phyloP scores from a whole-genome alignment of 2,329 filamentous ascomycete genomes.

The Phyllosticta citribraziliensis region DNA sequence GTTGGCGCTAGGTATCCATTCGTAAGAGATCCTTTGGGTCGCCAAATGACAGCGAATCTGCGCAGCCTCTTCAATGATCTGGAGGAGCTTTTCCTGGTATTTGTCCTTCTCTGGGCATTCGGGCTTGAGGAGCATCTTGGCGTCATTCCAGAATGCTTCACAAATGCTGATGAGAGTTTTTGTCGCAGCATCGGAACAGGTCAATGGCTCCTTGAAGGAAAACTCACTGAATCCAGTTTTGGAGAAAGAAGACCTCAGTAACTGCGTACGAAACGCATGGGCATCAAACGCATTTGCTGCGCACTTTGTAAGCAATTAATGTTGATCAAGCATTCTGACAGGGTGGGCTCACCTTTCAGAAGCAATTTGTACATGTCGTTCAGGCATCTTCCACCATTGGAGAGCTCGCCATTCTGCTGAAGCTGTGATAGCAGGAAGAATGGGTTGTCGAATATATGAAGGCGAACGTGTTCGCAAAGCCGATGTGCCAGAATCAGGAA shows the following conservation, averaged over 20 bases:
- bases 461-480: neutral
- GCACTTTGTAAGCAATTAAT: too few relatives aligned
- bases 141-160: too few relatives aligned
- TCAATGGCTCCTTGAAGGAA: too few relatives aligned
- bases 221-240: neutral
- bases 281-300: neutral
- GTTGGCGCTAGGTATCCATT: neutral
- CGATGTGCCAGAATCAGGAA: constrained; percentile 2
- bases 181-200: too few relatives aligned
- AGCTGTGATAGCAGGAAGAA: neutral
- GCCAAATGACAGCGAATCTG: neutral
- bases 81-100: too few relatives aligned
- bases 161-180: too few relatives aligned
- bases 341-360: too few relatives aligned
- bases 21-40: neutral
- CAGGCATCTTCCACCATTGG: neutral
- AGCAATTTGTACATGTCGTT: neutral
- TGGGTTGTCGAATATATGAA: neutral
- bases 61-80: neutral
- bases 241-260: neutral
- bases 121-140: too few relatives aligned
- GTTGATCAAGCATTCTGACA: too few relatives aligned
- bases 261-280: neutral
- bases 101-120: too few relatives aligned
- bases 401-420: neutral